Evolutionary conservation across 176 grass and related monocot genomes (phyloP), one percentile per base, ranked within the genome.

Genomic region (Zea luxurians): DNA sequence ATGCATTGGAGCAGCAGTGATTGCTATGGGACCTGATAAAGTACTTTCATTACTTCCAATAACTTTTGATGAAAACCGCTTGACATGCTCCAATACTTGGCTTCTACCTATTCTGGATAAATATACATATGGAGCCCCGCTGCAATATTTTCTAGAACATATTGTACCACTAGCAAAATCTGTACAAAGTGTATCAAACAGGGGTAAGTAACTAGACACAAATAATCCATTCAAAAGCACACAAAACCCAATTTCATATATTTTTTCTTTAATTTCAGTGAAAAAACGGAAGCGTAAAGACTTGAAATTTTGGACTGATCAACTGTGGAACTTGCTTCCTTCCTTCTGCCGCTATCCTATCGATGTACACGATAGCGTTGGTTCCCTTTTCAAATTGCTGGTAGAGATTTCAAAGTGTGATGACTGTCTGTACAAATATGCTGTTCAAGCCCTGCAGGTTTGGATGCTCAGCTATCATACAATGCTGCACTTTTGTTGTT

Each of bases 51-150:
- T 94, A 44, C 52, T 98, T 67, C 95, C 89, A 78, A 73, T 94
- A 84, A 64, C 78, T 82, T 80, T 98, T 82, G 75, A 92, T 53
- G 70, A 83, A 80, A 71, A 90, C 57, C 76, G 73, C 68, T 71
- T 90, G 66, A 85, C 78, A 82, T 94, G 82, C 75, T 90, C 91
- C 80, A 98, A 92, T 84, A 87, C 60, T 67, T 98, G 95, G 95
- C 85, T 94, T 66, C 70, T 94, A 83, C 91, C 91, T 53, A 94
- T 94, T 91, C 78, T 98, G 90, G 87, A 90, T 10, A 92, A 92
- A 58, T 86, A 97, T 87, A 82, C 83, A 60, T 37, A 80, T 67
- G 95, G 87, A 40, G 84, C 87, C 52, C 75, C 87, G 2, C 53
- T 94, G 61, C 73, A 86, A 78, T 85, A 62, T 58, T 98, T 98